A percentile compares a stretch with the other conserved stretches of the same genome.
Evolutionary conservation across 1,284 basidiomycete species (phyloP).

Genomic region (Cryptococcus jaspeensis): DNA sequence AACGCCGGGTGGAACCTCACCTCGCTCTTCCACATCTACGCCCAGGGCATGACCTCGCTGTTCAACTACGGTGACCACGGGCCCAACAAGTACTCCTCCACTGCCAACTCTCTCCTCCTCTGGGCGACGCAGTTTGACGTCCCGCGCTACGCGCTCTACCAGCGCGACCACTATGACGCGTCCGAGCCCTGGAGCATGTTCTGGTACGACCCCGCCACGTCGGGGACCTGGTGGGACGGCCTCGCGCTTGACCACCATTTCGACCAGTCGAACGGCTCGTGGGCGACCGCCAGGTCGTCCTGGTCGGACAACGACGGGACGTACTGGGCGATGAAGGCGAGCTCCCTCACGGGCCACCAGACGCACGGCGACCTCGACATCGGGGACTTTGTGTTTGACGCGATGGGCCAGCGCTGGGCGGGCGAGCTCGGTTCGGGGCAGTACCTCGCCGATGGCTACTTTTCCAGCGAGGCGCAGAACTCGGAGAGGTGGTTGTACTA

Average conservation of each 20-base stretch:
- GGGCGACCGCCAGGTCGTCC: slow-evolving; percentile 85
- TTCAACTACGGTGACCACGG: slow-evolving; percentile 94
- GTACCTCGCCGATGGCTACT: slow-evolving; percentile 72
- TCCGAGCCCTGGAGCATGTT: slow-evolving; percentile 95
- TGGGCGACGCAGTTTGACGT: slow-evolving; percentile 67
- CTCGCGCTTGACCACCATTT: slow-evolving; percentile 80
- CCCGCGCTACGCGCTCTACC: slow-evolving; percentile 79
- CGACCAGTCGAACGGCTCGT: slow-evolving; percentile 66
- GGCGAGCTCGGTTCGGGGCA: slow-evolving; percentile 90
- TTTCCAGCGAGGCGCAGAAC: slow-evolving; percentile 65
- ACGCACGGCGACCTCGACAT: slow-evolving; percentile 91
- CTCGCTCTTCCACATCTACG: slow-evolving; percentile 88
- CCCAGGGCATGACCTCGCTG: slow-evolving; percentile 75
- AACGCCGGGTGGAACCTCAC: slow-evolving; percentile 75
- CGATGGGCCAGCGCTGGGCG: slow-evolving; percentile 89
- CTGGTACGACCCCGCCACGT: slow-evolving; percentile 84
- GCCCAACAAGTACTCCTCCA: slow-evolving; percentile 76
- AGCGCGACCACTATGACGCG: slow-evolving; percentile 87
- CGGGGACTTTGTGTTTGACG: slow-evolving; percentile 94
- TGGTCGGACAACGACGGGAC: slow-evolving; percentile 86
- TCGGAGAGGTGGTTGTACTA: slow-evolving; percentile 84
- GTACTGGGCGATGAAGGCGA: slow-evolving; percentile 86
- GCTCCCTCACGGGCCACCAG: slow-evolving; percentile 72
- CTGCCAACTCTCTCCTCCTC: slow-evolving; percentile 58
- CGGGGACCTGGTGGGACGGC: slow-evolving; percentile 89